phyloP scores from a whole-genome alignment of 805 yeast genomes.

The Ogataea ramenticola region DNA sequence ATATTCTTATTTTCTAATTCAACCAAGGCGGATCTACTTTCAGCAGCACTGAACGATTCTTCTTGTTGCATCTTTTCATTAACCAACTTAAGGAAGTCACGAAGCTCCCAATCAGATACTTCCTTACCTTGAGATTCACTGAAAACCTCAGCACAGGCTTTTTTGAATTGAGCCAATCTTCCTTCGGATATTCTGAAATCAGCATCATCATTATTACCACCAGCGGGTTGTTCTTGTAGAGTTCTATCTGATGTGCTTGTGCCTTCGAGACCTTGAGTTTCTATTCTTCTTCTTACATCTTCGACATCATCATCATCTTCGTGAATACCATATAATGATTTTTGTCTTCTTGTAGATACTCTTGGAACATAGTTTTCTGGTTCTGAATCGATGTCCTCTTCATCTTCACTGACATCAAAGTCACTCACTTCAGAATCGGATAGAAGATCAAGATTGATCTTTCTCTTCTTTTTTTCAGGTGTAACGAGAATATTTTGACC shows the following conservation, averaged over 20 bases:
- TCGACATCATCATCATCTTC: constrained; percentile 6
- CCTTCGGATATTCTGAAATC: constrained; percentile 39
- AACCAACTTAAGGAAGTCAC: constrained; percentile 15
- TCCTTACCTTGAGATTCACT: constrained; percentile 33
- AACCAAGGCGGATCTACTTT: constrained; percentile 36
- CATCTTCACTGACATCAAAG: constrained; percentile 21
- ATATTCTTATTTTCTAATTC: constrained; percentile 38
- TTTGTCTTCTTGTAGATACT: constrained; percentile 11
- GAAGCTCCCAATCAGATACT: constrained; percentile 29
- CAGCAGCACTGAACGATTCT: constrained; percentile 37
- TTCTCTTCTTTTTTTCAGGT: not conserved
- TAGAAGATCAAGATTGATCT: not conserved
- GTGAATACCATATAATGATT: constrained; percentile 6
- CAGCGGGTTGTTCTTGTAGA: constrained; percentile 1
- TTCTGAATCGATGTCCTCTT: constrained; percentile 17
- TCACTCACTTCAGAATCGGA: constrained; percentile 10
- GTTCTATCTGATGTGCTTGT: constrained; percentile 1
- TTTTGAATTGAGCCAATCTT: constrained; percentile 39
- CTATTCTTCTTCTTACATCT: constrained; percentile 17
- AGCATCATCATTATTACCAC: constrained; percentile 3
- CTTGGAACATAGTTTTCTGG: constrained; percentile 9
- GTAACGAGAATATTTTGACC: not conserved
- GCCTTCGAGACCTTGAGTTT: constrained; percentile 12
- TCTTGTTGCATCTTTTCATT: constrained; percentile 31
- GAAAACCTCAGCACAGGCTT: constrained; percentile 39